Evolutionary conservation across 192 early-diverging fungal species (phyloP).

Genomic region (Coemansia sp.): DNA sequence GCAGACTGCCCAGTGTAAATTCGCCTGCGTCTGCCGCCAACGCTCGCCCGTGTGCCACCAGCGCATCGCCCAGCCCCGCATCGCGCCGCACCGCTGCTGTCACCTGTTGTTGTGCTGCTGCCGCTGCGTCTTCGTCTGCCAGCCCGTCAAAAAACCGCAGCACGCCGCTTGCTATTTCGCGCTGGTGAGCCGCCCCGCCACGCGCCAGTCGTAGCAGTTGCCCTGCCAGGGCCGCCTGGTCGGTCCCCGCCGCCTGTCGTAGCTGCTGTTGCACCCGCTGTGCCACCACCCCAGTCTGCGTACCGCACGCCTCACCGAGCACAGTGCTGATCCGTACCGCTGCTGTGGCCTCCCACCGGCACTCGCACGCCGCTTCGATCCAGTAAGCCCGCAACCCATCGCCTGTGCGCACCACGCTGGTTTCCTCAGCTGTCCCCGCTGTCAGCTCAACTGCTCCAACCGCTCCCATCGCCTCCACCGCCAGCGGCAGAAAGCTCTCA

Average conservation of each 20-base stretch:
- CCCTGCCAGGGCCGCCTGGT: conserved; percentile 65
- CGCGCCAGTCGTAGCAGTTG: conserved; percentile 66
- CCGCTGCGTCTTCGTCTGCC: conserved; percentile 17
- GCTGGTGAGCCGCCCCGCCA: conserved; percentile 56
- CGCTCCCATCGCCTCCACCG: conserved; percentile 40
- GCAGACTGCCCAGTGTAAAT: conserved; percentile 31
- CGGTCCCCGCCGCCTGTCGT: conserved; percentile 20
- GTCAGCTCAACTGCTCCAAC: conserved; percentile 41
- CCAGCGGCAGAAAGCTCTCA: conserved; percentile 28
- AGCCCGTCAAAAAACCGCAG: conserved; percentile 60
- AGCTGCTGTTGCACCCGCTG: conserved; percentile 40
- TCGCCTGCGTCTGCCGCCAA: neutral
- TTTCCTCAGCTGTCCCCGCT: neutral
- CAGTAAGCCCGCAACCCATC: conserved; percentile 38
- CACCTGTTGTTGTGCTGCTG: neutral
- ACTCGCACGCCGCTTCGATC: conserved; percentile 44
- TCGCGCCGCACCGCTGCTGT: conserved; percentile 25
- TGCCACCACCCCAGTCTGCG: conserved; percentile 17
- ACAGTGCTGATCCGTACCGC: conserved; percentile 32
- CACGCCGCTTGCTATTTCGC: conserved; percentile 56
- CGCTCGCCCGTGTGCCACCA: conserved; percentile 55
- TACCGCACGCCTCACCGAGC: conserved; percentile 30
- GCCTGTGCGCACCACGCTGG: conserved; percentile 32
- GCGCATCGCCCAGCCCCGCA: conserved; percentile 43
- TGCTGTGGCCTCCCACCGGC: conserved; percentile 33